These are phyloP conservation scores for Claviceps maximensis DNA, from an alignment of 2,329 filamentous ascomycete genomes.

Conservation along the genomic window DNA sequence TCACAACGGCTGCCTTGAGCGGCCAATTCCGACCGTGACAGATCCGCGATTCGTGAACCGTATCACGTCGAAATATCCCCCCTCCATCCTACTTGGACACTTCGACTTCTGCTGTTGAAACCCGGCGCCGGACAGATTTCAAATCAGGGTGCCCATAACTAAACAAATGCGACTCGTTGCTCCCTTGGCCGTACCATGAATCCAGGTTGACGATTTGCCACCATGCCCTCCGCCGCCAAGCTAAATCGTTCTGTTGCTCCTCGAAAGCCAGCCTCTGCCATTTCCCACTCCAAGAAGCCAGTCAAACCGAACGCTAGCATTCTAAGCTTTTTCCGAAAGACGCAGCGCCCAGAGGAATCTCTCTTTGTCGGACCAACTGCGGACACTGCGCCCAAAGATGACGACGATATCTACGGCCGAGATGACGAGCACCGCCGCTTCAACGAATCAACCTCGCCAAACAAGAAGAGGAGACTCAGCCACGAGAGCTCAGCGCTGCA, in stretches of 20 bases:
- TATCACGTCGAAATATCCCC: not conserved
- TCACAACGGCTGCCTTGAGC: too few relatives aligned
- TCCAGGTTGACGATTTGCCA: slow-evolving; percentile 5
- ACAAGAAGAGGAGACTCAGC: slow-evolving; percentile 18
- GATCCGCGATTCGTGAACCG: not conserved
- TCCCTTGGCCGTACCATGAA: not conserved
- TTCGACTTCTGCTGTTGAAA: not conserved
- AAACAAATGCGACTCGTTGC: not conserved
- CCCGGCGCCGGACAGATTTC: not conserved
- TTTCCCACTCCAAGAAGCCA: slow-evolving; percentile 20
- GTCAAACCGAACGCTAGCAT: slow-evolving; percentile 49
- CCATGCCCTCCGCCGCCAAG: slow-evolving; percentile 24
- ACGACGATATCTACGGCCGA: slow-evolving; percentile 17
- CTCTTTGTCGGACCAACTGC: slow-evolving; percentile 36
- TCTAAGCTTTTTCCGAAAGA: slow-evolving; percentile 62
- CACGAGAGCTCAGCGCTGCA: slow-evolving; percentile 7
- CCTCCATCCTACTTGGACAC: not conserved
- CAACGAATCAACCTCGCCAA: slow-evolving; percentile 21
- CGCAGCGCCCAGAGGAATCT: slow-evolving; percentile 42
- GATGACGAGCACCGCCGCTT: slow-evolving; percentile 17
- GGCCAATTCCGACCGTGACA: too few relatives aligned
- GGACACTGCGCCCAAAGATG: slow-evolving; percentile 11
- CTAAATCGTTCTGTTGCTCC: slow-evolving; percentile 19
- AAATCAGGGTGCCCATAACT: not conserved
- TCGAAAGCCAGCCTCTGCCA: slow-evolving; percentile 15